phyloP scores from a whole-genome alignment of 257 asterid species.

The Nicotiana sylvestris region DNA sequence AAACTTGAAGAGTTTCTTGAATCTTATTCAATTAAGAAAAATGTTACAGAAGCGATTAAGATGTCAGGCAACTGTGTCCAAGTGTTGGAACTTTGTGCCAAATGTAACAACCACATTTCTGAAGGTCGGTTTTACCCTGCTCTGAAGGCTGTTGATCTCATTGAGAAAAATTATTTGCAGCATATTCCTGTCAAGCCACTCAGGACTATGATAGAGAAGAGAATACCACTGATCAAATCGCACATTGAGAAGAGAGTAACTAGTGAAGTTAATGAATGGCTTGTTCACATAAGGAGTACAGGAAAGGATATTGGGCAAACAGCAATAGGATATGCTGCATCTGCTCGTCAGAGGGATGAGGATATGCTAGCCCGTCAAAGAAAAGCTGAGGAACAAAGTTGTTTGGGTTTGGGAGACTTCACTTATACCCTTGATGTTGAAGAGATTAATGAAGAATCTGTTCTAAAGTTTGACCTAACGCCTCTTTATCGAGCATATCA shows the following conservation, averaged over 20 bases:
- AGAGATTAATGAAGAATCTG: conserved; percentile 69
- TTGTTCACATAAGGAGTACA: conserved; percentile 77
- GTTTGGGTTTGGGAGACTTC: conserved; percentile 12
- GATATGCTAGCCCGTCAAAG: conserved; percentile 93
- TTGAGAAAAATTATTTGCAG: conserved; percentile 65
- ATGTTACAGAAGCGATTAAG: conserved; percentile 76
- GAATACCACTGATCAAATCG: conserved; percentile 62
- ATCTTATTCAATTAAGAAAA: conserved; percentile 64
- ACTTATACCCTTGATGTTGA: conserved; percentile 79
- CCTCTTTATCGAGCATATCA: conserved; percentile 92
- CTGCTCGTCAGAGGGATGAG: conserved; percentile 94
- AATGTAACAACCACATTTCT: conserved; percentile 67
- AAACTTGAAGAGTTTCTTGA: conserved; percentile 89
- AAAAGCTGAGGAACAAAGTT: conserved; percentile 72
- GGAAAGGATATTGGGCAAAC: conserved; percentile 83
- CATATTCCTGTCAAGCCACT: conserved; percentile 62
- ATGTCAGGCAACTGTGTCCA: conserved; percentile 71
- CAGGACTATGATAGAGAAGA: conserved; percentile 46
- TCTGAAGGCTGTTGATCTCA: conserved; percentile 74
- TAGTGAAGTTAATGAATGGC: conserved; percentile 85
- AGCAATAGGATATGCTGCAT: conserved; percentile 71
- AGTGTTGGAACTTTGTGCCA: conserved; percentile 76
- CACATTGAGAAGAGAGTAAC: conserved; percentile 78
- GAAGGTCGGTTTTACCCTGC: conserved; percentile 88
- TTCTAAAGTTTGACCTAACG: conserved; percentile 77